Evolutionary conservation across 1,284 basidiomycete genomes (phyloP), one percentile per base, ranked within the genome.

Genomic region (Coniferiporia sulphurascens): DNA sequence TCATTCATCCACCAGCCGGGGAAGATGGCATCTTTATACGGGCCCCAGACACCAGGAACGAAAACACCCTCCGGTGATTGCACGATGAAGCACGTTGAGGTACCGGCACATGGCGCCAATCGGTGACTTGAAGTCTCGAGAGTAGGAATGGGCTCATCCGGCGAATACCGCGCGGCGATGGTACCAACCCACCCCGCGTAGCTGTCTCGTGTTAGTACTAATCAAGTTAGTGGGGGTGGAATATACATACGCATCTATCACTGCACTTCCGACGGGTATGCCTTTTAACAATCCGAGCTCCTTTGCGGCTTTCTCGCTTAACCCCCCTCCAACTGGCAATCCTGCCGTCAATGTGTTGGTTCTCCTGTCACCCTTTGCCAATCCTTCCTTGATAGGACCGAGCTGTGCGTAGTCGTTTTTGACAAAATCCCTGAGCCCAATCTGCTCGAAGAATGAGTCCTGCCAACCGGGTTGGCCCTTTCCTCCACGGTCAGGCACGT

Each of bases 131-230:
- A 91, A 65, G 95, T 90, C 17, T 87, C 82, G 3, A 95, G 74
- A 9, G 78, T 76, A 12, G 89, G 84, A 10, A 76, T 66, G 3
- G 72, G 62, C 21, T 62, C 71, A 21, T 75, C 73, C 12, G 81
- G 80, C 21, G 82, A 71, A 66, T 73, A 74, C 19, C 85, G 77
- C 7, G 95, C 95, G 7, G 92, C 96, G 43, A 98, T 86, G 0
- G 96, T 98, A 17, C 97, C 96, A 66, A 99, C 80, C 96, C 96
- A 99, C n/a, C 96, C 96, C 1, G 96, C 94, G 72, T 98, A 98
- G 6, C 90, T 93, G 64, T 9, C 48, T 36, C 17, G 32, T 43
- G 12, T 59, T 46, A 55, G 44, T 46, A 53, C 21, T 15, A 46
- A 27, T 17, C 48, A 38, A 49, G 34, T 6, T 34, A 43, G 32